Base-by-base conservation (phyloP, 495 filamentous ascomycete genomes). In the Acidomyces sp. region DNA sequence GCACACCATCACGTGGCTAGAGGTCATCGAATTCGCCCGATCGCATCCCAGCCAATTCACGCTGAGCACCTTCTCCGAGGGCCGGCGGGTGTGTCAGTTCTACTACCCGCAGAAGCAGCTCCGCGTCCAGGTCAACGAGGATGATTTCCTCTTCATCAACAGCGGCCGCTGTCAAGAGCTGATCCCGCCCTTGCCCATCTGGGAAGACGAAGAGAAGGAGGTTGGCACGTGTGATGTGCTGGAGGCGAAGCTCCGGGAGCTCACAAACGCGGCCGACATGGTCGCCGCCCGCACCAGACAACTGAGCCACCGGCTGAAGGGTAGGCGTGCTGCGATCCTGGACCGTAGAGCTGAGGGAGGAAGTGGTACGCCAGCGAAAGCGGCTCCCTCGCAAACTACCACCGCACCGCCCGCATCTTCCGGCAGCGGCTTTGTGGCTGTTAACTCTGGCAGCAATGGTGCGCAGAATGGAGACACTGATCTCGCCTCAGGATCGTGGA, bases 171-270 rank as follows among this genome's bases (percentile, higher is more conserved):
- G 84, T 12, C 80, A 90, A 59, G 78, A 84, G 60, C 75, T 93
- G 61, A 82, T 82, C 22, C 80, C 85, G 12, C 80, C 78, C 11
- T 78, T 85, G 51, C 82, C 85, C 0, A 78, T 90, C 32, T 72
- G 77, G 34, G 83, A 92, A 57, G 85, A 93, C 50, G 85, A 93
- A 54, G 73, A 79, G 55, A 84, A 83, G 51, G 85, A 93, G 58
- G 57, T 88, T 34, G 82, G 75, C 21, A 86, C 82, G 2, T 58
- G 90, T 40, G 83, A 88, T 52, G 87, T 90, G 39, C 55, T 93
- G 31, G 82, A 88, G 57, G 70, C 76, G 60, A 78, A 80, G 26
- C 57, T 90, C 26, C 70, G 75, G 29, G 69, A 77, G 41, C 71
- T 92, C 16, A 82, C 80, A 41, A 79, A 81, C 55, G 71, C 78